Evolutionary conservation across 176 grass and related monocot species (phyloP).

Genomic region (Paspalum notatum): DNA sequence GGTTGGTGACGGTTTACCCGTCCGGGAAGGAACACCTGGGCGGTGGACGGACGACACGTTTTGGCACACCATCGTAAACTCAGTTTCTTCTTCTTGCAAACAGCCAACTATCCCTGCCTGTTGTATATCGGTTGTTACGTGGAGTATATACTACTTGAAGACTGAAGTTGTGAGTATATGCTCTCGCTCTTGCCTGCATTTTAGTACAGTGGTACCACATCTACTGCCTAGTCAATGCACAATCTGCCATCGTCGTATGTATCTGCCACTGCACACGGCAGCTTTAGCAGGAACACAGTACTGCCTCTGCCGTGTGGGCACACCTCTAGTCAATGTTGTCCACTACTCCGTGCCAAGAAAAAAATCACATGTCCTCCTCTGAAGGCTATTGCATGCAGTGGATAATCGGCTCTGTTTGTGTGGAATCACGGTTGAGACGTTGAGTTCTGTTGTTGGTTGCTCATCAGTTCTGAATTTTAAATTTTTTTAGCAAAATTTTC

Average conservation of each 20-base stretch:
- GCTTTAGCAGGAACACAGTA: background rate
- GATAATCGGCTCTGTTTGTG: background rate
- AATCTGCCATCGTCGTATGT: conserved; percentile 34
- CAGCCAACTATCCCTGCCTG: too few relatives aligned
- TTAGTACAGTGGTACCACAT: background rate
- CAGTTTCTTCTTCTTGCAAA: background rate
- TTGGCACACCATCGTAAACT: background rate
- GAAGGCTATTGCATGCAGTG: background rate
- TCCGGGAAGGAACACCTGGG: background rate
- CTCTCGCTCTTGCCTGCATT: conserved; percentile 23
- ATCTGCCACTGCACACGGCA: background rate
- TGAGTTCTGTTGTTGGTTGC: background rate
- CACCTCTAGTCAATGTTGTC: conserved; percentile 7
- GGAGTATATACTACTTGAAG: too few relatives aligned
- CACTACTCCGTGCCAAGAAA: conserved; percentile 9
- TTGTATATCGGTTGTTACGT: too few relatives aligned
- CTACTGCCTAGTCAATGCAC: conserved; percentile 5
- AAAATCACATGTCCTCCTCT: too few relatives aligned
- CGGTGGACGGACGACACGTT: background rate
- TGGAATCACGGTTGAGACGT: background rate
- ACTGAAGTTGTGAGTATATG: too few relatives aligned
- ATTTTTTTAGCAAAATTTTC: background rate
- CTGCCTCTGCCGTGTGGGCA: background rate
- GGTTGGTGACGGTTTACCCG: conserved; percentile 42
- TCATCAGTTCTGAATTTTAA: background rate